Evolutionary conservation across 2,329 filamentous ascomycete genomes (phyloP).

Genomic region (Calonectria honghensis): DNA sequence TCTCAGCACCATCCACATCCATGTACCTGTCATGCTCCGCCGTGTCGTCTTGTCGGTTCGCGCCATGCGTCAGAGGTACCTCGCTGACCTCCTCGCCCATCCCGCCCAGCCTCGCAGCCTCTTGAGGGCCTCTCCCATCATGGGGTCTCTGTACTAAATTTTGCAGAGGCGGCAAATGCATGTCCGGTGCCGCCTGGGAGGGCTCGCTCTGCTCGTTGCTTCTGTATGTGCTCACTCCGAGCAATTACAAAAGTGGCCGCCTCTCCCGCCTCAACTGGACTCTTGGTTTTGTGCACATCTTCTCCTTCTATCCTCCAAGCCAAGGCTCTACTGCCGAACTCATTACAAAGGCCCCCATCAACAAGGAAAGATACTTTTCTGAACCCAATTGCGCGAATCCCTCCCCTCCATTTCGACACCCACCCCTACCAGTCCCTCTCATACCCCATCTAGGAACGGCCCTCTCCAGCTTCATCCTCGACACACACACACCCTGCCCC

Average conservation of each 20-base stretch:
- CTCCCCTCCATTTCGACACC: conserved; percentile 32
- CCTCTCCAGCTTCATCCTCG: conserved; percentile 38
- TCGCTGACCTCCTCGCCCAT: conserved; percentile 43
- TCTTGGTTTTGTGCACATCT: conserved; percentile 40
- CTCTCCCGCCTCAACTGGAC: conserved; percentile 47
- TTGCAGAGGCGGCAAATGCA: conserved; percentile 31
- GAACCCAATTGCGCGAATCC: conserved; percentile 33
- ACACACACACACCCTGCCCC: conserved; percentile 36
- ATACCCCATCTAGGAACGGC: conserved; percentile 38
- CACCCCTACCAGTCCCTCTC: conserved; percentile 31
- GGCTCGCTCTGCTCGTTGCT: conserved; percentile 4
- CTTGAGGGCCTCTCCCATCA: conserved; percentile 32
- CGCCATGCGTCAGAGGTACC: conserved; percentile 47
- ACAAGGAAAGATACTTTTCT: conserved; percentile 33
- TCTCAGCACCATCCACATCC: conserved; percentile 34
- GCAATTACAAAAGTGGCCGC: conserved; percentile 54
- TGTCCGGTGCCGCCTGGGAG: conserved; percentile 21
- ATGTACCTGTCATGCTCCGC: conserved; percentile 32
- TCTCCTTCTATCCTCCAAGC: conserved; percentile 44
- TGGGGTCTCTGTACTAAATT: conserved; percentile 47
- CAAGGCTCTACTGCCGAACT: conserved; percentile 35
- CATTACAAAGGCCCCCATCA: conserved; percentile 28
- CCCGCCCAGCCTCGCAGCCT: conserved; percentile 47
- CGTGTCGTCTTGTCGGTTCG: conserved; percentile 42
- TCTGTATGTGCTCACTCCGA: conserved; percentile 50